Percentiles rank a stretch among this genome's conserved stretches.
Evolutionary conservation across 1,284 basidiomycete species (phyloP).

Genomic region (Earliella scabrosa): DNA sequence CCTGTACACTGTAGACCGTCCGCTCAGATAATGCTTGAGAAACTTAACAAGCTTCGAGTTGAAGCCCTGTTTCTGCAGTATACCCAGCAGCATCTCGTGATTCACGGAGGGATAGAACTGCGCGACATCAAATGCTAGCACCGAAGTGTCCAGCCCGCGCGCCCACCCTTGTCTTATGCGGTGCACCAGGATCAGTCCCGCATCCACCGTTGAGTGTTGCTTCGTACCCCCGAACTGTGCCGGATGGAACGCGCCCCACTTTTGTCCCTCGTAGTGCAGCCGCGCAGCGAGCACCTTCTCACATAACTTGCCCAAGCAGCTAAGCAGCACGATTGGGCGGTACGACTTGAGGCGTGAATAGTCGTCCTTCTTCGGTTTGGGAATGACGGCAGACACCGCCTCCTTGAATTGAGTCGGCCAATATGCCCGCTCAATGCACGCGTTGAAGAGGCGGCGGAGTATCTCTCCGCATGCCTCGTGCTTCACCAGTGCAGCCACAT

Average conservation of each 20-base stretch:
- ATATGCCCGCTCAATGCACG: neutral
- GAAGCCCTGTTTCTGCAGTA: neutral
- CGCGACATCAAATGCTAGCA: too few species aligned
- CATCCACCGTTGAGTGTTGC: neutral
- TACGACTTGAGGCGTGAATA: conserved; percentile 4
- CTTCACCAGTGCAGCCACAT: conserved; percentile 5
- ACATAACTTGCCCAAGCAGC: neutral
- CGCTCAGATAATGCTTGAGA: too few species aligned
- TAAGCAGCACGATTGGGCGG: conserved; percentile 5
- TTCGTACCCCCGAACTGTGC: neutral
- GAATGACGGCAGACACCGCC: too few species aligned
- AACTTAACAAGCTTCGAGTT: neutral
- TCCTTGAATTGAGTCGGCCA: conserved; percentile 1
- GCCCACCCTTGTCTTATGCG: neutral
- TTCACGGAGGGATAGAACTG: neutral
- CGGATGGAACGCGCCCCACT: too few species aligned
- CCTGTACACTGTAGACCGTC: neutral
- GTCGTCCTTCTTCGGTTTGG: too few species aligned
- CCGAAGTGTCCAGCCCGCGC: neutral
- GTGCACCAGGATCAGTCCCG: neutral
- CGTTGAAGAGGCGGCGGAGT: neutral
- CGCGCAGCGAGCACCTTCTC: conserved; percentile 4
- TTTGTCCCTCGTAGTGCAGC: conserved; percentile 2
- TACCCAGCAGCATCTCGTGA: neutral
- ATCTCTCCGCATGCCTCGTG: neutral